phyloP scores from a whole-genome alignment of 1,139 yeast genomes.

The Hyphopichia khmerensis region DNA sequence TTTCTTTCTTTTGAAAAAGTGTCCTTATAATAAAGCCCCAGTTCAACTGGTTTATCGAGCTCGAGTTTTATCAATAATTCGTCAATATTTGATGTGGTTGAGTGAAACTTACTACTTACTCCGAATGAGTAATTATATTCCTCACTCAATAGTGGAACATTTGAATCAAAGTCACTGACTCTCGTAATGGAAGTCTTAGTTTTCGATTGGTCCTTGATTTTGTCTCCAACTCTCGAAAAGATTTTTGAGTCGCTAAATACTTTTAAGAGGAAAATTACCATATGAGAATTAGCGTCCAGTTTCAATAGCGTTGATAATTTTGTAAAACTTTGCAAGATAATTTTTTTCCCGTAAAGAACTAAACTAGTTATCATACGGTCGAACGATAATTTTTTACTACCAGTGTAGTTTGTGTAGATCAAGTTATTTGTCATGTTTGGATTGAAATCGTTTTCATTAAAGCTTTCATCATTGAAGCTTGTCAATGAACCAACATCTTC shows the following conservation, averaged over 20 bases:
- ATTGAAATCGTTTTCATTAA: constrained; percentile 32
- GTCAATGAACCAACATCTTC: constrained; percentile 37
- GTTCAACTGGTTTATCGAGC: constrained; percentile 4
- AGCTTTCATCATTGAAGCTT: constrained; percentile 24
- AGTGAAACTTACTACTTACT: constrained; percentile 35
- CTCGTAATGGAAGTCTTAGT: constrained; percentile 15
- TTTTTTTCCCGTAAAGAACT: constrained; percentile 35
- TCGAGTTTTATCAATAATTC: constrained; percentile 21
- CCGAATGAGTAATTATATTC: constrained; percentile 41
- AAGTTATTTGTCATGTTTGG: constrained; percentile 31
- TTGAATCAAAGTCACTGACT: constrained; percentile 24
- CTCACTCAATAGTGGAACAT: constrained; percentile 25
- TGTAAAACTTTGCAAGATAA: constrained; percentile 32
- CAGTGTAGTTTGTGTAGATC: constrained; percentile 26
- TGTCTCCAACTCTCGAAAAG: constrained; percentile 25
- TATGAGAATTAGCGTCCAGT: constrained; percentile 40
- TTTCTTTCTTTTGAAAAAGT: constrained; percentile 11
- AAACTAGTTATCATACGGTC: constrained; percentile 32
- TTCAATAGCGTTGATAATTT: constrained; percentile 30
- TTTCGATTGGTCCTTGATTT: constrained; percentile 21
- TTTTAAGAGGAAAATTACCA: constrained; percentile 39
- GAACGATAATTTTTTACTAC: constrained; percentile 20
- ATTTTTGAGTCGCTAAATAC: constrained; percentile 40
- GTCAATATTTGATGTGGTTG: constrained; percentile 19
- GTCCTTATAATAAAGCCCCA: constrained; percentile 12